Conservation (phyloP, 2,329 filamentous ascomycete genomes). For the Colletotrichum chlorophyti region DNA sequence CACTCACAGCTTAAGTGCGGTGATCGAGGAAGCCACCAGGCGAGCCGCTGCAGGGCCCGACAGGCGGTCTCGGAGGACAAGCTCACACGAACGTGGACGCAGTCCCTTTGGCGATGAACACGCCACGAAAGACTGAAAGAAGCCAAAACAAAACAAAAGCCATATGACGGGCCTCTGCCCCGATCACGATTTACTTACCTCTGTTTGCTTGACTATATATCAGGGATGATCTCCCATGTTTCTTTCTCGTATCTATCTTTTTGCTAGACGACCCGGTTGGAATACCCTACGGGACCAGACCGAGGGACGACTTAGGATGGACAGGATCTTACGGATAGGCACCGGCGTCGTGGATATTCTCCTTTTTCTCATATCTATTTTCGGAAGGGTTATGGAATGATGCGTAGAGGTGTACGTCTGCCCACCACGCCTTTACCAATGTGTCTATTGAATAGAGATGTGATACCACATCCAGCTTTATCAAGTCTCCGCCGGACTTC, state of each 20-base stretch:
- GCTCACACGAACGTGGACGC: slow-evolving; percentile 38
- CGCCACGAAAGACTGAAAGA: slow-evolving; percentile 55
- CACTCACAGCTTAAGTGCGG: slow-evolving; percentile 57
- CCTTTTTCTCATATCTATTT: slow-evolving; percentile 16
- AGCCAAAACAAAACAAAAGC: neutral
- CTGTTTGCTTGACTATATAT: slow-evolving; percentile 27
- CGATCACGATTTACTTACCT: slow-evolving; percentile 23
- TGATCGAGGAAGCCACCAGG: slow-evolving; percentile 60
- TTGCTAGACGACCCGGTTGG: slow-evolving; percentile 25
- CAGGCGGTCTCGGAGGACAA: slow-evolving; percentile 33
- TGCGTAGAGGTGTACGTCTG: slow-evolving; percentile 13
- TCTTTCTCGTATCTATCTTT: slow-evolving; percentile 28
- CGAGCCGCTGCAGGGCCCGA: slow-evolving; percentile 42
- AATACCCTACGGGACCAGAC: slow-evolving; percentile 25
- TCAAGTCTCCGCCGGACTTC: no score
- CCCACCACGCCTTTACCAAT: slow-evolving; percentile 13
- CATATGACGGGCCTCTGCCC: slow-evolving; percentile 15
- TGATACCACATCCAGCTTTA: slow-evolving; percentile 4
- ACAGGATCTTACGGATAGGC: slow-evolving; percentile 25
- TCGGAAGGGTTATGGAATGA: slow-evolving; percentile 24
- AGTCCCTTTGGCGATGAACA: slow-evolving; percentile 67
- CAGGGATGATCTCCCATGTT: slow-evolving; percentile 23
- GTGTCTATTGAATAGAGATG: slow-evolving; percentile 23
- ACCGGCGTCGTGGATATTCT: slow-evolving; percentile 25
- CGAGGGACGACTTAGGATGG: slow-evolving; percentile 28